Evolutionary conservation across 2,329 filamentous ascomycete genomes (phyloP).

Genomic region (Madurella mycetomatis): DNA sequence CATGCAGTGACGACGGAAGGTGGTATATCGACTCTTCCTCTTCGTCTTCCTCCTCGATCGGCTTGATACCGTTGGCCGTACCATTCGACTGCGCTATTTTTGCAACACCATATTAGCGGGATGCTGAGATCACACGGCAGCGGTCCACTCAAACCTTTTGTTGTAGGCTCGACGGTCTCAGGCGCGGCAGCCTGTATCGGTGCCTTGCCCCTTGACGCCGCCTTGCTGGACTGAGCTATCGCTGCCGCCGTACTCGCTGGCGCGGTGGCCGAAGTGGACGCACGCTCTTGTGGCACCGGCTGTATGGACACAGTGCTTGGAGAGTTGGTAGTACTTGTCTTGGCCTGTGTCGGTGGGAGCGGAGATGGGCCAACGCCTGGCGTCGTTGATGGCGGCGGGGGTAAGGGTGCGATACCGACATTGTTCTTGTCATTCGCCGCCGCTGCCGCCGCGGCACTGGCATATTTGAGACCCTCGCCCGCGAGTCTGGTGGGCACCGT

Average conservation of each 20-base stretch:
- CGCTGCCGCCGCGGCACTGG: constrained; percentile 89
- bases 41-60: constrained; percentile 38
- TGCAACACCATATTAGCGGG: constrained; percentile 17
- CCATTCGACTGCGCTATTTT: constrained; percentile 48
- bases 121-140: constrained; percentile 5
- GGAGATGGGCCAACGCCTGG: constrained; percentile 39
- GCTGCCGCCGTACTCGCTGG: constrained; percentile 24
- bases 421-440: constrained; percentile 83
- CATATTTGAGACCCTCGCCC: constrained; percentile 91
- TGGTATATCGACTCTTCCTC: constrained; percentile 86
- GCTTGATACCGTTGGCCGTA: constrained; percentile 47
- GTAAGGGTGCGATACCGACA: constrained; percentile 88
- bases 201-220: constrained; percentile 42
- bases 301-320: constrained; percentile 47
- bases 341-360: constrained; percentile 51
- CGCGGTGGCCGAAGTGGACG: constrained; percentile 31
- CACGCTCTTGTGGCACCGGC: constrained; percentile 38
- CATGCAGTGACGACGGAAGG: constrained; percentile 80
- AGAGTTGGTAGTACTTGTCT: constrained; percentile 51
- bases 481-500: constrained; percentile 77
- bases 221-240: constrained; percentile 26
- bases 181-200: constrained; percentile 31
- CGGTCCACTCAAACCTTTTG: constrained; percentile 38
- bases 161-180: constrained; percentile 40
- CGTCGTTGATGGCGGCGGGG: constrained; percentile 71